Base-by-base conservation (phyloP, 73 alveolate genomes). In the Durusdinium trenchii region DNA sequence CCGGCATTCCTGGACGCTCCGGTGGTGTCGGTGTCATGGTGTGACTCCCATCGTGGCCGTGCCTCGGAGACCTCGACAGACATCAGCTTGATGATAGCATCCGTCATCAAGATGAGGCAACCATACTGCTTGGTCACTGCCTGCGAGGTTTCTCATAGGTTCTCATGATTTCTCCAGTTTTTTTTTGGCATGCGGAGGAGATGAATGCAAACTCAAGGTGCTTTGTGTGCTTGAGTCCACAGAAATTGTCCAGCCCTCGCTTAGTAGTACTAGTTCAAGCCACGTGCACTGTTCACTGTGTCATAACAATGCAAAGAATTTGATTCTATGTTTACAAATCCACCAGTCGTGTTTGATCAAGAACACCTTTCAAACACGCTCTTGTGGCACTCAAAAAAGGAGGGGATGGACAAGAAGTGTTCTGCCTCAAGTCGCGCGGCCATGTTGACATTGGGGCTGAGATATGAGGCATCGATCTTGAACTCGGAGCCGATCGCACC, bases 391-490 rank as follows among this genome's bases (percentile, higher is more conserved):
- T 12, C 23, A 57, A 57, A 57, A 12, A 12, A 12, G 32, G 23
- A 57, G 69, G 69, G 32, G 69, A 4, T 32, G 42, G 1, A 9
- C 38, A 28, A 0, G 9, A 69, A 69, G 0, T 5, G 18, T 20
- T 28, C 32, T 40, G 99, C 94, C 94, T 97, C 99, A 43, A 97
- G 98, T 67, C 99, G 46, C 50, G 99, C 94, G 30, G 99, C 99
- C 93, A 97, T 86, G 91, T 97, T 97, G 79, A 97, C 99, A 71
- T 97, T 97, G 93, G 99, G 96, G 76, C 98, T 92, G 83, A 99
- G 99, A 96, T 99, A 99, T 30, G 99, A 99, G 36, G 99, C 99
- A 94, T 99, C 99, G 46, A 99, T 99, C 99, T 99, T 99, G 99
- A 99, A 99, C 99, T 94, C 99, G 38, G 99, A 99, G 50, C 99